Conservation (phyloP, 2,329 filamentous ascomycete species). For the Colletotrichum sp. region DNA sequence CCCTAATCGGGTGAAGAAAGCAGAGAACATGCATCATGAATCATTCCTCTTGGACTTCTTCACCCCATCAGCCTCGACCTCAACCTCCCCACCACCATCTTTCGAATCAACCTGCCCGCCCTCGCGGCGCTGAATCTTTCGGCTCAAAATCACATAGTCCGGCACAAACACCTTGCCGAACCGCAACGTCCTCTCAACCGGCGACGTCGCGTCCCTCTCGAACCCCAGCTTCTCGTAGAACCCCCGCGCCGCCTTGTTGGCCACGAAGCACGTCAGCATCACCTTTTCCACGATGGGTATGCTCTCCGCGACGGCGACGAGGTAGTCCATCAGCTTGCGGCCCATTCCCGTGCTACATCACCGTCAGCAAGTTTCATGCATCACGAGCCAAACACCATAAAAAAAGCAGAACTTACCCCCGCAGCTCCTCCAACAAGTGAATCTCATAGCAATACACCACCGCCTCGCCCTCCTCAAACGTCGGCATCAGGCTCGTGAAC, state of each 20-base stretch:
- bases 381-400: neutral
- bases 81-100: neutral
- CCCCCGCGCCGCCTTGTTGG: constrained; percentile 59
- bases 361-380: neutral
- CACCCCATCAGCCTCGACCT: neutral
- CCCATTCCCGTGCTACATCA: constrained; percentile 65
- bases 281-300: constrained; percentile 65
- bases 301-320: constrained; percentile 56
- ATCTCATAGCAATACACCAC: constrained; percentile 84
- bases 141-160: constrained; percentile 68
- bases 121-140: constrained; percentile 32
- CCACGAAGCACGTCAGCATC: constrained; percentile 76
- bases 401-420: constrained; percentile 47
- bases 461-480: constrained; percentile 66
- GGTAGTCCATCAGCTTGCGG: constrained; percentile 60
- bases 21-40: neutral
- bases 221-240: constrained; percentile 71
- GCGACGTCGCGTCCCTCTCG: constrained; percentile 59
- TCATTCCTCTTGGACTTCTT: neutral
- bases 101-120: neutral
- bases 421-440: constrained; percentile 64
- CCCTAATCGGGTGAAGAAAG: neutral
- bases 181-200: constrained; percentile 56
- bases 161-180: constrained; percentile 57
- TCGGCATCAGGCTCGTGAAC: constrained; percentile 76